phyloP scores from a whole-genome alignment of 768 basidiomycete species.

The Dacryopinax primogenitus region DNA sequence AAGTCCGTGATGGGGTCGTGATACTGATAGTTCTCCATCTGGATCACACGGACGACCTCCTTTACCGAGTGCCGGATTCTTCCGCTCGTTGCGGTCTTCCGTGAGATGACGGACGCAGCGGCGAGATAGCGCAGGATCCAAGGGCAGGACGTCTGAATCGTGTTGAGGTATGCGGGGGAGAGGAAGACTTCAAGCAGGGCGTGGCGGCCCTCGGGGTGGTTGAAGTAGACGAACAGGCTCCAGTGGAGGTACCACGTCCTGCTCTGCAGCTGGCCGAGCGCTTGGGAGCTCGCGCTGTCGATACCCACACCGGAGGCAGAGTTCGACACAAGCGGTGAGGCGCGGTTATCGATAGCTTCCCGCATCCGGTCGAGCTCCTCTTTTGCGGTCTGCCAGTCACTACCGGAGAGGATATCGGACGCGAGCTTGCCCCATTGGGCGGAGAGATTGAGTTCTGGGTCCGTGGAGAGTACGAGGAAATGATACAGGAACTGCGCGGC shows the following conservation, averaged over 20 bases:
- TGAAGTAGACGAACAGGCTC: conserved; percentile 97
- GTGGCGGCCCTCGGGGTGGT: conserved; percentile 81
- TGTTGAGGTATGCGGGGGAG: conserved; percentile 91
- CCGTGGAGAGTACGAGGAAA: conserved; percentile 93
- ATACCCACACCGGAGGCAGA: conserved; percentile 24
- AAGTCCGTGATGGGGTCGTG: conserved; percentile 86
- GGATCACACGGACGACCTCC: conserved; percentile 85
- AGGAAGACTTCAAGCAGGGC: conserved; percentile 94
- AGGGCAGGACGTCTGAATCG: conserved; percentile 88
- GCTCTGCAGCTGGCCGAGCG: conserved; percentile 77
- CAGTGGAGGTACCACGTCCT: conserved; percentile 95
- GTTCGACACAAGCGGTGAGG: conserved; percentile 37
- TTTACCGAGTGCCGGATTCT: conserved; percentile 78
- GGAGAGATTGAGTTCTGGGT: conserved; percentile 82
- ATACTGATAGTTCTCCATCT: conserved; percentile 93
- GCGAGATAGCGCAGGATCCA: conserved; percentile 93
- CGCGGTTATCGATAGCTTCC: conserved; percentile 75
- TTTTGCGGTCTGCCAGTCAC: conserved; percentile 85
- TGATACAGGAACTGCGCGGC: conserved; percentile 98
- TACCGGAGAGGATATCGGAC: conserved; percentile 89
- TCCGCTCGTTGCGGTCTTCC: conserved; percentile 56
- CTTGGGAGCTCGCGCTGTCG: conserved; percentile 25
- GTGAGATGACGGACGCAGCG: conserved; percentile 81
- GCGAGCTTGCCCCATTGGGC: conserved; percentile 99
- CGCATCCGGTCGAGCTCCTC: conserved; percentile 92